Base-by-base conservation (phyloP, 2,329 filamentous ascomycete genomes). In the Xylariaceae sp. region DNA sequence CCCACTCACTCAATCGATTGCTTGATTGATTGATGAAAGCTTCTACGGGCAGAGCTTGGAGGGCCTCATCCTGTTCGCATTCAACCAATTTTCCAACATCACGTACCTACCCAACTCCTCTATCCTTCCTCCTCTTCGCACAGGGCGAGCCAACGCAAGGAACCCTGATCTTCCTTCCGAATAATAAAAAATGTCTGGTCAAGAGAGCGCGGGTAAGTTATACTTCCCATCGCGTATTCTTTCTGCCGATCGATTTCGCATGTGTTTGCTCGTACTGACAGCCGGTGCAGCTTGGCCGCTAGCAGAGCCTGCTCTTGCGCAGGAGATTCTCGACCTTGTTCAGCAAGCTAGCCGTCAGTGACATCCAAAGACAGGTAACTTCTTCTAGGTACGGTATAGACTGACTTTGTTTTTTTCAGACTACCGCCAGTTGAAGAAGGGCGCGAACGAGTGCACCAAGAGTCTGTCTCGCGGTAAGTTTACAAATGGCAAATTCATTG, bases 401-500 rank as follows among this genome's bases (percentile, higher is more conserved):
- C 52, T 51, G 9, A 50, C 49, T 5, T n/a, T n/a, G n/a, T n/a
- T 34, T 64, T 65, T 44, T n/a, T 16, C 18, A 59, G 54, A 58
- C 18, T 55, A 61, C 68, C 80, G 85, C 48, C 89, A 94, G 79
- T 75, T 92, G 62, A 94, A 94, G 80, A 95, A 94, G 80, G 89
- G 89, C 58, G 89, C 88, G 70, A 92, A 92, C 80, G 87, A 89
- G 72, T 78, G 75, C 36, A 95, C 89, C 69, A 95, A 95, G 80
- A 88, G 89, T 1, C 80, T 96, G 47, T 95, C 94, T 78, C 87
- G 92, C 64, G 92, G 92, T 58, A 47, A 18, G 55, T 50, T 51
- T 19, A 2, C 26, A 12, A 19, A 4, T 15, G 15, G 13, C n/a
- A 34, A 13, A 19, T n/a, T 22, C 15, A 13, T 36, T 16, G 9